These are phyloP conservation scores for Dioscorea zingiberensis DNA, from an alignment of 106 monocot genomes.

Conservation along the genomic window DNA sequence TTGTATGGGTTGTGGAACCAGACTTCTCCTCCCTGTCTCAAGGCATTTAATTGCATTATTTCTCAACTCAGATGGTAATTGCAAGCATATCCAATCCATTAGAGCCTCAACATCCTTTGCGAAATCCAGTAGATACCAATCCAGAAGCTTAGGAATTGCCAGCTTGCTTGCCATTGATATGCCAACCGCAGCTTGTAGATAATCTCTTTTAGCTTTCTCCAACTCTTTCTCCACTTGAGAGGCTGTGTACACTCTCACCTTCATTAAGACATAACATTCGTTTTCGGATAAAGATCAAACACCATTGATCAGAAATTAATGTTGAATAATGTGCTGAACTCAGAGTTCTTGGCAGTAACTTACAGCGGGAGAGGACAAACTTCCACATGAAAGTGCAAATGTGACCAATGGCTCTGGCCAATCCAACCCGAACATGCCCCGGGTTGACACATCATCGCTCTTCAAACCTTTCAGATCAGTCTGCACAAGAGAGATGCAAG, in stretches of 20 bases:
- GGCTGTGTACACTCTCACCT: slow-evolving; percentile 94
- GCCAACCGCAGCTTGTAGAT: slow-evolving; percentile 84
- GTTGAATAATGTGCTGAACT: not conserved
- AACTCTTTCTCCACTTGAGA: slow-evolving; percentile 73
- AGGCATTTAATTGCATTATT: slow-evolving; percentile 7
- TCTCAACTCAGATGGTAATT: slow-evolving; percentile 6
- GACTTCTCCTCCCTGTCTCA: slow-evolving; percentile 19
- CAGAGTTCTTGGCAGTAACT: slow-evolving; percentile 9
- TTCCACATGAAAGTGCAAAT: slow-evolving; percentile 96
- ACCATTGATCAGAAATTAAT: too few relatives aligned
- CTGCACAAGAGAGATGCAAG: slow-evolving; percentile 21
- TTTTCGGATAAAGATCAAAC: too few relatives aligned
- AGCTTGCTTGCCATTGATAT: slow-evolving; percentile 41
- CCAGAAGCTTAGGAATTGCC: slow-evolving; percentile 81
- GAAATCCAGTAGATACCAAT: slow-evolving; percentile 92
- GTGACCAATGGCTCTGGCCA: slow-evolving; percentile 95
- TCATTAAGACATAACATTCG: not conserved
- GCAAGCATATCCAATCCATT: slow-evolving; percentile 86
- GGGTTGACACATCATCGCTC: slow-evolving; percentile 27
- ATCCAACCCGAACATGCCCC: slow-evolving; percentile 68
- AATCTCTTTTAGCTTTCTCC: slow-evolving; percentile 79
- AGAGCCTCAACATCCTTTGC: slow-evolving; percentile 85
- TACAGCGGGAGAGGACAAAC: slow-evolving; percentile 98
- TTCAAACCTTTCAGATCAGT: slow-evolving; percentile 39
- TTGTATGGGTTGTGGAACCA: slow-evolving; percentile 8